phyloP scores from a whole-genome alignment of 1,139 yeast species.

The Geotrichum restrictum region DNA sequence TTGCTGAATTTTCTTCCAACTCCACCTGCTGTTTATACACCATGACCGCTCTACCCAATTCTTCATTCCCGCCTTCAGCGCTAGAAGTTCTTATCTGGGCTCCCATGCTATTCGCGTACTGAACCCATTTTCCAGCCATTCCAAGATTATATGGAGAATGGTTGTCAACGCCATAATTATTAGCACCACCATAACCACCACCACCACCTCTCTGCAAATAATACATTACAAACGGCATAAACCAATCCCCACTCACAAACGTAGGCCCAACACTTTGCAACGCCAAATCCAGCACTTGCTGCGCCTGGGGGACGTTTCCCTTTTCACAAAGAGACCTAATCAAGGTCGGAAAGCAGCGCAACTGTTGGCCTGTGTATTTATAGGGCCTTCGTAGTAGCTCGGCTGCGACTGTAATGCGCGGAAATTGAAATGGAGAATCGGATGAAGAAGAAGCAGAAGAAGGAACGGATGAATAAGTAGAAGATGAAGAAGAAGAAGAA shows the following conservation, averaged over 20 bases:
- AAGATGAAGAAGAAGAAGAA: background rate
- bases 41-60: background rate
- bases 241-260: slow-evolving; percentile 20
- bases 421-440: too few relatives aligned
- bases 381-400: background rate
- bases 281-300: slow-evolving; percentile 23
- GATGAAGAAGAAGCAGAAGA: too few relatives aligned
- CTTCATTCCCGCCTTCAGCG: background rate
- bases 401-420: too few relatives aligned
- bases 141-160: slow-evolving; percentile 18
- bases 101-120: slow-evolving; percentile 24
- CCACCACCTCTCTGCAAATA: slow-evolving; percentile 9
- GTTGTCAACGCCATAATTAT: too few relatives aligned
- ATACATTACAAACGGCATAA: slow-evolving; percentile 26
- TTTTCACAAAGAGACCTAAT: slow-evolving; percentile 4
- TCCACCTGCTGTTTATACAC: background rate
- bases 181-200: too few relatives aligned
- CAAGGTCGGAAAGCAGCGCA: background rate
- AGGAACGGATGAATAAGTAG: background rate
- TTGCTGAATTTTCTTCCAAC: background rate
- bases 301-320: slow-evolving; percentile 19
- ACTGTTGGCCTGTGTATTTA: slow-evolving; percentile 6
- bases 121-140: slow-evolving; percentile 24
- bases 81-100: slow-evolving; percentile 12
- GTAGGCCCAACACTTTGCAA: slow-evolving; percentile 16